A percentile compares a stretch with the other conserved stretches of the same genome.
Evolutionary conservation across 495 filamentous ascomycete genomes (phyloP).

Genomic region (Aspergillus asperescens): DNA sequence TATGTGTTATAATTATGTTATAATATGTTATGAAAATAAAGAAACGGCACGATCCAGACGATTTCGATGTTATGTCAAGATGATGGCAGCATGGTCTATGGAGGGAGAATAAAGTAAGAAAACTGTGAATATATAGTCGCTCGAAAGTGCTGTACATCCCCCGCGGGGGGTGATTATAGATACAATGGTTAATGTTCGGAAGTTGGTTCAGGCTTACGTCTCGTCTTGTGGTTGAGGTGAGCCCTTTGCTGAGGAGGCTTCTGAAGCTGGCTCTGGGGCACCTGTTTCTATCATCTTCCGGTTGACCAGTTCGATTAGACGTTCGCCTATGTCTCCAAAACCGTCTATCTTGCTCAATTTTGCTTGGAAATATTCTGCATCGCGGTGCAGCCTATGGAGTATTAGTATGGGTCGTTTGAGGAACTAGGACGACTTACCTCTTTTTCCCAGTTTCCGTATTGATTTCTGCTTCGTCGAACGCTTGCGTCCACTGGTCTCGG

Average conservation of each 20-base stretch:
- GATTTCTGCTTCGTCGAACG: slow-evolving; percentile 62
- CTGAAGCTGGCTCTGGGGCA: background rate
- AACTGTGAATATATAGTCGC: background rate
- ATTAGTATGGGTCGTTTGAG: slow-evolving; percentile 15
- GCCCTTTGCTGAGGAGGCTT: background rate
- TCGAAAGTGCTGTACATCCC: slow-evolving; percentile 11
- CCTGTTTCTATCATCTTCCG: slow-evolving; percentile 43
- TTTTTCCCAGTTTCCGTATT: slow-evolving; percentile 61
- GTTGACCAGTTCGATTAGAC: slow-evolving; percentile 62
- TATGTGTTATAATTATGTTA: no score
- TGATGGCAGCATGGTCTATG: background rate
- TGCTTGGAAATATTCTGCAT: slow-evolving; percentile 70
- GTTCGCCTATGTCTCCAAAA: slow-evolving; percentile 62
- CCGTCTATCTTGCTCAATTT: slow-evolving; percentile 77
- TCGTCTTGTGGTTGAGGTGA: slow-evolving; percentile 8
- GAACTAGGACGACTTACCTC: slow-evolving; percentile 52
- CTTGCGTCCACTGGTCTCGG: slow-evolving; percentile 71
- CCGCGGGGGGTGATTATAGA: slow-evolving; percentile 3
- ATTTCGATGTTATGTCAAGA: no score
- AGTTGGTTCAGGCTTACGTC: background rate
- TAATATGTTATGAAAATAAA: no score
- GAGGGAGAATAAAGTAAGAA: background rate
- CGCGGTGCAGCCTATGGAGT: slow-evolving; percentile 64
- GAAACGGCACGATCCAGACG: no score
- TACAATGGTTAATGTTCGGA: background rate